phyloP scores from a whole-genome alignment of 371 early-diverging fungal species.

The Actinomortierella ambigua region DNA sequence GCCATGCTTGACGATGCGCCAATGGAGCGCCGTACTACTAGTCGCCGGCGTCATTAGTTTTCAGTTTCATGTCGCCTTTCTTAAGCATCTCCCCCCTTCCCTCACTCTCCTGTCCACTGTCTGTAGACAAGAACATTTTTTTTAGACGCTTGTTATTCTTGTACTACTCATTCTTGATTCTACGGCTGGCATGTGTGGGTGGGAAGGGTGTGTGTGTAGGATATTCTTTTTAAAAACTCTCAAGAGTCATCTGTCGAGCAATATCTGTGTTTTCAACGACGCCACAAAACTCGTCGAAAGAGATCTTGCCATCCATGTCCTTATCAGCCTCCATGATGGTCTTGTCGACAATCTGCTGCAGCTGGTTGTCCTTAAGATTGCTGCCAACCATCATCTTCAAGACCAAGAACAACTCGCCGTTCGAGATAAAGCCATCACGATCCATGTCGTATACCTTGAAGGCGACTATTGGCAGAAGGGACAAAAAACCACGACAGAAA shows the following conservation, averaged over 20 bases:
- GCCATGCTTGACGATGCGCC: too few relatives aligned
- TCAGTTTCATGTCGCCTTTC: too few relatives aligned
- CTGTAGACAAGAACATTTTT: too few relatives aligned
- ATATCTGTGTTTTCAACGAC: slow-evolving; percentile 94
- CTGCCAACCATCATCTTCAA: slow-evolving; percentile 98
- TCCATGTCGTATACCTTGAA: slow-evolving; percentile 99
- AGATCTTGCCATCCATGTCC: slow-evolving; percentile 93
- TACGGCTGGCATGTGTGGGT: too few relatives aligned
- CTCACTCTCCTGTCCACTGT: too few relatives aligned
- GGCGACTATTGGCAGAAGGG: slow-evolving; percentile 69
- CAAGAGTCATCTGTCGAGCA: slow-evolving; percentile 87
- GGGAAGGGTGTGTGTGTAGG: too few relatives aligned
- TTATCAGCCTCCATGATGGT: slow-evolving; percentile 98
- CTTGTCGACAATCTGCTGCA: slow-evolving; percentile 99
- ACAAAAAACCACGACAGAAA: not conserved
- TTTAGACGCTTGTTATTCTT: too few relatives aligned
- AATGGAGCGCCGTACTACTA: too few relatives aligned
- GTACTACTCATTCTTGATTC: too few relatives aligned
- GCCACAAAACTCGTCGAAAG: slow-evolving; percentile 92
- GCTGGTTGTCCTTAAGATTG: slow-evolving; percentile 91
- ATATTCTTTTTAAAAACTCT: slow-evolving; percentile 50
- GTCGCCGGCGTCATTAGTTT: too few relatives aligned
- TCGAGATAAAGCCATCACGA: slow-evolving; percentile 96
- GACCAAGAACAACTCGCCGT: slow-evolving; percentile 96
- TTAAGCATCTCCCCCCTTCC: too few relatives aligned